Conservation (phyloP, 2,329 filamentous ascomycete species). For the Monosporascus ibericus region DNA sequence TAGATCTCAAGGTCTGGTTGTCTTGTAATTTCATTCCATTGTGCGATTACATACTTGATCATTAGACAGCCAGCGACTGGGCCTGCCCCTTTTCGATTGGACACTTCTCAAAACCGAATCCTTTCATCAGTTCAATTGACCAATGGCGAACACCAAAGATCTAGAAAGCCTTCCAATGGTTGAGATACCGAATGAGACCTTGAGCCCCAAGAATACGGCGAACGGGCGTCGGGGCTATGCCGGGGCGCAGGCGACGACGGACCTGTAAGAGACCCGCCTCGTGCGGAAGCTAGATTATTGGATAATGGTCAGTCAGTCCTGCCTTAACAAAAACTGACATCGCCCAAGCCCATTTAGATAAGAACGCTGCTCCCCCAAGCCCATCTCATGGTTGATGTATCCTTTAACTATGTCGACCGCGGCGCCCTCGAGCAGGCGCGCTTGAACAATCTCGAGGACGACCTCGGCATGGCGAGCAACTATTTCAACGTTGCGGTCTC, state of each 20-base stretch:
- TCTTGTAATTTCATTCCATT: too few species aligned
- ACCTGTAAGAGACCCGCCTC: slow-evolving; percentile 32
- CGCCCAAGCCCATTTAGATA: background rate
- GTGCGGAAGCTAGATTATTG: slow-evolving; percentile 35
- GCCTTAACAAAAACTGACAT: background rate
- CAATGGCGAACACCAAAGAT: background rate
- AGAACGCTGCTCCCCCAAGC: slow-evolving; percentile 11
- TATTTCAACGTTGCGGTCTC: slow-evolving; percentile 31
- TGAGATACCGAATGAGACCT: background rate
- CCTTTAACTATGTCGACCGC: slow-evolving; percentile 39
- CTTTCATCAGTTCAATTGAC: too few species aligned
- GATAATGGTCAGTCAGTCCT: slow-evolving; percentile 31
- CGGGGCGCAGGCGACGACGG: slow-evolving; percentile 31
- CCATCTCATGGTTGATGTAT: slow-evolving; percentile 36
- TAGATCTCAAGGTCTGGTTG: too few species aligned
- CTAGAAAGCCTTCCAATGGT: background rate
- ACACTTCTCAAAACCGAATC: too few species aligned
- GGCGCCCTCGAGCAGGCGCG: slow-evolving; percentile 41
- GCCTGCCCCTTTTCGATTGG: too few species aligned
- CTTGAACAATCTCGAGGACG: slow-evolving; percentile 33
- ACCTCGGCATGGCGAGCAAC: slow-evolving; percentile 35
- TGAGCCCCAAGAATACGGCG: background rate
- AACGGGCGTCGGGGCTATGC: slow-evolving; percentile 28
- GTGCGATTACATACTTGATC: too few species aligned
- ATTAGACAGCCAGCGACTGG: too few species aligned